These are phyloP conservation scores for Pseudogymnoascus sp. DNA, from an alignment of 2,329 filamentous ascomycete genomes.

Conservation along the genomic window DNA sequence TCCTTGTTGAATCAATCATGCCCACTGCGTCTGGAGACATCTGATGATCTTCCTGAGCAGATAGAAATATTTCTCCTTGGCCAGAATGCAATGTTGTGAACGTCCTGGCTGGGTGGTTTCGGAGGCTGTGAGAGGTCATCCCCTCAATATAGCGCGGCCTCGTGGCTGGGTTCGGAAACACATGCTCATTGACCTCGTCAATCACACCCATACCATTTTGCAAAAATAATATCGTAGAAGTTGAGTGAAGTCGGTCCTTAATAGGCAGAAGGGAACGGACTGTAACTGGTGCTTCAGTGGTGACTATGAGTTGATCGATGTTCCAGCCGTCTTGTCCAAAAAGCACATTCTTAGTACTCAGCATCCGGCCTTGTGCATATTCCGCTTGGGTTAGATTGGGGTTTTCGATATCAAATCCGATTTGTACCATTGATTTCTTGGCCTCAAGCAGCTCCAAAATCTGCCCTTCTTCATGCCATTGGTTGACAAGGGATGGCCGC, in stretches of 20 bases:
- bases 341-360: slow-evolving; percentile 21
- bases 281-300: slow-evolving; percentile 52
- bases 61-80: slow-evolving; percentile 29
- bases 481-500: slow-evolving; percentile 32
- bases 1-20: slow-evolving; percentile 32
- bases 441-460: slow-evolving; percentile 39
- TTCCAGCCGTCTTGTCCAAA: slow-evolving; percentile 25
- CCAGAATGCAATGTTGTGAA: slow-evolving; percentile 33
- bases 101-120: slow-evolving; percentile 31
- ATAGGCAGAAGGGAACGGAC: slow-evolving; percentile 49
- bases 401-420: slow-evolving; percentile 25
- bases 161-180: slow-evolving; percentile 58
- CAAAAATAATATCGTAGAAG: slow-evolving; percentile 66
- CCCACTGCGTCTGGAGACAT: neutral
- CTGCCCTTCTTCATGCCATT: slow-evolving; percentile 39
- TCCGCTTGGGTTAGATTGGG: slow-evolving; percentile 10
- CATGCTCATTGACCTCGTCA: slow-evolving; percentile 62
- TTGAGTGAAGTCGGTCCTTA: slow-evolving; percentile 54
- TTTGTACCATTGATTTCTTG: slow-evolving; percentile 29
- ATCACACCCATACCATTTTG: slow-evolving; percentile 76
- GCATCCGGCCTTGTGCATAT: slow-evolving; percentile 20
- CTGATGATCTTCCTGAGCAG: slow-evolving; percentile 16
- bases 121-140: slow-evolving; percentile 30
- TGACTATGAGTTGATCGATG: slow-evolving; percentile 66
- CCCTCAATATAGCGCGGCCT: slow-evolving; percentile 63